Conservation (phyloP, 1,284 basidiomycete genomes). For the Moesziomyces sp. region DNA sequence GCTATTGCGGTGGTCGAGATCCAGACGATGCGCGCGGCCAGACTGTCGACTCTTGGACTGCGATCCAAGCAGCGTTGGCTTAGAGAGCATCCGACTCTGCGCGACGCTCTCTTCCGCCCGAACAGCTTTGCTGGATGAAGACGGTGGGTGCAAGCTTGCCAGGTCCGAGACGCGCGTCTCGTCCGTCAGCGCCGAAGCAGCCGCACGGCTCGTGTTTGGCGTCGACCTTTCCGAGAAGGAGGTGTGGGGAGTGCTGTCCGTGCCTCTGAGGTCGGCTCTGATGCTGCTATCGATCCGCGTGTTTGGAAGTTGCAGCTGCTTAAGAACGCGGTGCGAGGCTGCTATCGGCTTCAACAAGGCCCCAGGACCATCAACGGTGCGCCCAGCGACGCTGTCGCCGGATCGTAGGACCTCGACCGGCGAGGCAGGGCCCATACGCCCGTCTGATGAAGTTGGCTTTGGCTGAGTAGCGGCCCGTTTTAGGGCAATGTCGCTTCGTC, state of each 20-base stretch:
- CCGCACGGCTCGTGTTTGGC: constrained; percentile 12
- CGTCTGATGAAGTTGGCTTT: not conserved
- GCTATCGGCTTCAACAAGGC: not conserved
- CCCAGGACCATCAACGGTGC: not conserved
- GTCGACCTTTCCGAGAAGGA: constrained; percentile 21
- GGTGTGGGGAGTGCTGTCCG: constrained; percentile 13
- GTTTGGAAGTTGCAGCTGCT: constrained; percentile 11
- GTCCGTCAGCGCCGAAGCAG: constrained; percentile 18
- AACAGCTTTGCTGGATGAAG: not conserved
- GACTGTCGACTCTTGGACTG: not conserved
- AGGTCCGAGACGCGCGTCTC: constrained; percentile 8
- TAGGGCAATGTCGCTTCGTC: not conserved
- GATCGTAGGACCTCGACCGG: not conserved
- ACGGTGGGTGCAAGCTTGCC: not conserved
- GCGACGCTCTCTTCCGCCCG: not conserved
- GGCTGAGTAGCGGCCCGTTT: not conserved
- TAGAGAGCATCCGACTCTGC: not conserved
- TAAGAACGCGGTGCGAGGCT: not conserved
- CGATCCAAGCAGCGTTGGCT: not conserved
- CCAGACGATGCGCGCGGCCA: too few species aligned
- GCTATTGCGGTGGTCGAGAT: too few species aligned
- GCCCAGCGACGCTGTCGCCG: not conserved
- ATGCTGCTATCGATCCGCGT: constrained; percentile 1
- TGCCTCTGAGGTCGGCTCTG: constrained; percentile 11
- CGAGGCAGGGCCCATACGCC: not conserved